Evolutionary conservation across 2,329 filamentous ascomycete species (phyloP), one percentile per base, ranked within the genome.

Genomic region (Davidsoniella australis): DNA sequence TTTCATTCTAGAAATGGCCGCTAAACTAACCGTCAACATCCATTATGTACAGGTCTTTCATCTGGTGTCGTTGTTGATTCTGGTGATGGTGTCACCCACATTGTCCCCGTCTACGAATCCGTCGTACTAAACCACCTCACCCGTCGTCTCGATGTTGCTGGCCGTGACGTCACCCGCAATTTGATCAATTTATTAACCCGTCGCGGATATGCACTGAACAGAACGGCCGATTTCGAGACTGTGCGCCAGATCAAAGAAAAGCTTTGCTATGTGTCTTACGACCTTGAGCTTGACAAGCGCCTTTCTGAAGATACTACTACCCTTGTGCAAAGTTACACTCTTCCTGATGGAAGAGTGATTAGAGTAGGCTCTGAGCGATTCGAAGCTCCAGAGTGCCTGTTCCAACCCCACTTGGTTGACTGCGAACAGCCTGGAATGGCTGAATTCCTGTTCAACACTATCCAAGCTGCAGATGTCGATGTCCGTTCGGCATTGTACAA

Each of bases 211-310:
- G 87, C 91, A 36, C 78, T 98, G 55, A 98, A 98, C 76, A 80
- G 91, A 64, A 98, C 91, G 10, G 91, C 91, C 62, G 91, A 98
- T 65, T 98, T 98, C 65, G 91, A 98, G 68, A 98, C 91, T 3
- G 91, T 98, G 50, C 84, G 91, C 54, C 89, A 96, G 66, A 96
- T 98, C 71, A 98, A 98, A 71, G 91, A 98, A 73, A 98, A 98
- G 74, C 82, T 98, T 47, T 96, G 91, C 74, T 98, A 98, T 64
- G 89, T 98, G 51, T 95, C 88, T 10, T 98, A 96, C 71, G 91
- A 98, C 64, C 76, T 98, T 51, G 87, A 94, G 66, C 73, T 98
- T 49, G 91, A 98, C 71, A 88, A 96, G 69, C 80, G 85, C 58
- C 78, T 98, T 55, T 93, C 85, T 61, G 91, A 98, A 68, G 91